phyloP scores from a whole-genome alignment of 345 rosid species.

The Hibiscus syriacus region DNA sequence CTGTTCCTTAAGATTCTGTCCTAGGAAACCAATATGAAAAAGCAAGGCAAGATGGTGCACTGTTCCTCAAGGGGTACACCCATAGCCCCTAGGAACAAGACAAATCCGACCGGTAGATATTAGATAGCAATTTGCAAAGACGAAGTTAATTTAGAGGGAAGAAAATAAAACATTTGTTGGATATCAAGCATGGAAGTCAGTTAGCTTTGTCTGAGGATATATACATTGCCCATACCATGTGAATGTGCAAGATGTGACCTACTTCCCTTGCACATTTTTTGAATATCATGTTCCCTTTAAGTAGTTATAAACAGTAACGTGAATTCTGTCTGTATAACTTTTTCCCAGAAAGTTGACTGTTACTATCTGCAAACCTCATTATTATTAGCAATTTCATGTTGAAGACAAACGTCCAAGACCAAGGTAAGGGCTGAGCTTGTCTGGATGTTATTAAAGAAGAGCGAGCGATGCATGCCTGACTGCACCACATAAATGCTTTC shows the following conservation, averaged over 20 bases:
- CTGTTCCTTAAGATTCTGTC: conserved; percentile 59
- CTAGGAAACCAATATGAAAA: conserved; percentile 37
- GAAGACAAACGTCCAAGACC: background rate
- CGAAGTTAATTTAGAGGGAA: background rate
- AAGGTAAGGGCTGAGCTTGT: background rate
- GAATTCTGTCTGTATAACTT: background rate
- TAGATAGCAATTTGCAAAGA: background rate
- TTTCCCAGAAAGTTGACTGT: background rate
- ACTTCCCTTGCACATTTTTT: background rate
- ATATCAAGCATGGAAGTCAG: conserved; percentile 25
- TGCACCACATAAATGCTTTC: conserved; percentile 22
- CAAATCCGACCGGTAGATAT: conserved; percentile 12
- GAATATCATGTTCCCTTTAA: no score
- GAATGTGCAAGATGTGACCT: conserved; percentile 5
- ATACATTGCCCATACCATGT: conserved; percentile 11
- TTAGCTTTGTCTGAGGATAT: conserved; percentile 19
- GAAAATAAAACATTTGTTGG: background rate
- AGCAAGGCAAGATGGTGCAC: conserved; percentile 10
- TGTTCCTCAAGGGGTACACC: background rate
- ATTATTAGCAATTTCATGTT: background rate
- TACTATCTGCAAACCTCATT: background rate
- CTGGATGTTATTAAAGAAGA: conserved; percentile 16
- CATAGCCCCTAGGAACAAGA: conserved; percentile 14
- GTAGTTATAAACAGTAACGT: background rate
- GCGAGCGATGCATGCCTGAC: conserved; percentile 10